Evolutionary conservation across 257 asterid genomes (phyloP).

Genomic region (Petunia axillaris): DNA sequence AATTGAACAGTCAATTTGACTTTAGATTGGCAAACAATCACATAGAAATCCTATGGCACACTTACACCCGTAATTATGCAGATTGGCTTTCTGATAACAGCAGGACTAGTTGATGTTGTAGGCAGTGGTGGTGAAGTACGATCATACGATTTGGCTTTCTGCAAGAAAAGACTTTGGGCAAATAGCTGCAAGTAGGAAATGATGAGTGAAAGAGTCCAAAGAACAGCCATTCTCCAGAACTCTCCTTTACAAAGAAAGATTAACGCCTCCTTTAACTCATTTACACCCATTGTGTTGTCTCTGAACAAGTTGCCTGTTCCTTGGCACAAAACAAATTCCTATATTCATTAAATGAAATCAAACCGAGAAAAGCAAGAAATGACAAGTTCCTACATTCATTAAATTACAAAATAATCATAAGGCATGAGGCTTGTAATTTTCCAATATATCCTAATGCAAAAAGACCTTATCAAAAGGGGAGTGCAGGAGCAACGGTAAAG

Average conservation of each 20-base stretch:
- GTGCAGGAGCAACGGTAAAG: no score
- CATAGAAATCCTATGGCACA: not conserved
- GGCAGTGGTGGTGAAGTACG: conserved; percentile 35
- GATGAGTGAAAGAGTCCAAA: conserved; percentile 65
- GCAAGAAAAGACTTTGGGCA: conserved; percentile 30
- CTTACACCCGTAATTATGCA: conserved; percentile 91
- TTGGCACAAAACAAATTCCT: not conserved
- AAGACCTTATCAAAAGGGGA: no score
- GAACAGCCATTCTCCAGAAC: conserved; percentile 78
- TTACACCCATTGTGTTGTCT: conserved; percentile 35
- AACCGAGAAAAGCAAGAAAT: not conserved
- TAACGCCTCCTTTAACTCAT: conserved; percentile 40
- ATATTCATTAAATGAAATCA: not conserved
- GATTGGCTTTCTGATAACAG: conserved; percentile 41
- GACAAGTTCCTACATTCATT: not conserved
- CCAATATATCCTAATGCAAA: no score
- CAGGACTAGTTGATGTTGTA: conserved; percentile 21
- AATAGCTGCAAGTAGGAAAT: conserved; percentile 55
- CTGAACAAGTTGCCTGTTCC: not conserved
- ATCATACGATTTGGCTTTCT: conserved; percentile 30
- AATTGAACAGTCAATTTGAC: not conserved
- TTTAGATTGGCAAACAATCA: not conserved
- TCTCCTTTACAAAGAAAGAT: conserved; percentile 45
- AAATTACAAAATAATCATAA: not conserved
- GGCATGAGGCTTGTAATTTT: not conserved